Evolutionary conservation across 2,329 filamentous ascomycete genomes (phyloP), one percentile per base, ranked within the genome.

Genomic region (Drechslerella stenobrocha): DNA sequence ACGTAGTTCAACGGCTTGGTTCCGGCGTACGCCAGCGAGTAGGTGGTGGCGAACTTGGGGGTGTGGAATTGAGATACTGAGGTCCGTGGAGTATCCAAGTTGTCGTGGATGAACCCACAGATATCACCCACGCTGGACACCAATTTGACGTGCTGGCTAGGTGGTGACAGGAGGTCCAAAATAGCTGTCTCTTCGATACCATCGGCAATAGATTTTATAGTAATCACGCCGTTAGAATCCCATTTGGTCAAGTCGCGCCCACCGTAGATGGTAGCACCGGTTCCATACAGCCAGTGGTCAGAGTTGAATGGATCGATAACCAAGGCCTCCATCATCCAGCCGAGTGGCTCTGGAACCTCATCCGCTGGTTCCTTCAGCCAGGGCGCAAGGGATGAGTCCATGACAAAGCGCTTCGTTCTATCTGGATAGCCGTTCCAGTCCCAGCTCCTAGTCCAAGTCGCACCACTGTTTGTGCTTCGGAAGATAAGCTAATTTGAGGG

Each of bases 301-400:
- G 81, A 83, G 71, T 85, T 81, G 22, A 79, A 77, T 0, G 83
- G 83, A 70, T 84, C 77, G 48, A 85, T 84, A 22, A 81, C 81
- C 5, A 85, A 73, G 0, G 80, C 75, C 71, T 84, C 83, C 7
- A 84, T 81, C 83, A 84, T 84, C 82, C 82, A 84, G 1, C 83
- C 83, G 1, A 84, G 74, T 30, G 77, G 77, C 74, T 82, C 81
- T n/a, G 63, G 63, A 26, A 52, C 46, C 11, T 59, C 55, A 26
- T 53, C 55, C 3, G 74, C 72, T 15, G 78, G 76, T n/a, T 79
- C 77, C 70, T 80, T 76, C 50, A 83, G 78, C 81, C 82, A 84
- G 0, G 82, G 82, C 0, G 81, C 81, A 35, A 80, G 79, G 0
- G 78, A 73, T 0, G 79, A 77, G 60, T 78, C 76, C 15, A 80